These are phyloP conservation scores for Coemansia asiatica DNA, from an alignment of 192 early-diverging fungal species.

Conservation along the genomic window DNA sequence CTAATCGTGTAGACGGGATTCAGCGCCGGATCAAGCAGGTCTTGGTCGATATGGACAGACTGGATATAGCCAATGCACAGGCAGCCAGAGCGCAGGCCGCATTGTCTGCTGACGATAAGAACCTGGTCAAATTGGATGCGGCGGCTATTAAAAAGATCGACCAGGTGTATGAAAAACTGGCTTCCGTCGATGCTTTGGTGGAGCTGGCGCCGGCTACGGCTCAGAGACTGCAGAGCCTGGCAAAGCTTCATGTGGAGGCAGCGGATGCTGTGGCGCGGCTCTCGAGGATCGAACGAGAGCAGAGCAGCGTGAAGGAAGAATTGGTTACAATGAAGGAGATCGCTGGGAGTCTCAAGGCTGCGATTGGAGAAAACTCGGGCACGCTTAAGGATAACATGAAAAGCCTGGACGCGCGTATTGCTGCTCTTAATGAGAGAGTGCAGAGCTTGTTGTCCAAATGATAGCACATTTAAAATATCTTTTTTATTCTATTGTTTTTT, in stretches of 20 bases:
- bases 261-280: slow-evolving; percentile 74
- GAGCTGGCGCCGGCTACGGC: slow-evolving; percentile 77
- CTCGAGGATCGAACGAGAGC: slow-evolving; percentile 69
- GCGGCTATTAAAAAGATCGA: slow-evolving; percentile 25
- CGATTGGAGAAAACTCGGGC: slow-evolving; percentile 61
- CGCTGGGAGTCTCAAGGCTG: slow-evolving; percentile 54
- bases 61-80: slow-evolving; percentile 29
- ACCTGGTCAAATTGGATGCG: slow-evolving; percentile 17
- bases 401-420: slow-evolving; percentile 65
- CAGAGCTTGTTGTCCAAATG: background rate
- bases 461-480: too few species aligned
- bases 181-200: slow-evolving; percentile 76
- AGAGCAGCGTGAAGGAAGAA: slow-evolving; percentile 66
- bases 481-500: background rate
- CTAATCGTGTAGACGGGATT: slow-evolving; percentile 46
- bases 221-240: slow-evolving; percentile 73
- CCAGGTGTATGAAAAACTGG: slow-evolving; percentile 43
- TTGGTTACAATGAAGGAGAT: slow-evolving; percentile 64
- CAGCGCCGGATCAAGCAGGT: slow-evolving; percentile 51
- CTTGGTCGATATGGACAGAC: slow-evolving; percentile 43
- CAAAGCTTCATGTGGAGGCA: slow-evolving; percentile 79
- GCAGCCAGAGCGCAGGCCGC: slow-evolving; percentile 8
- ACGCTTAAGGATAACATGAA: slow-evolving; percentile 66
- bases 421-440: slow-evolving; percentile 63
- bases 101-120: slow-evolving; percentile 1